Evolutionary conservation across 1,284 basidiomycete species (phyloP), one percentile per base, ranked within the genome.

Genomic region (Sporisorium reilianum): DNA sequence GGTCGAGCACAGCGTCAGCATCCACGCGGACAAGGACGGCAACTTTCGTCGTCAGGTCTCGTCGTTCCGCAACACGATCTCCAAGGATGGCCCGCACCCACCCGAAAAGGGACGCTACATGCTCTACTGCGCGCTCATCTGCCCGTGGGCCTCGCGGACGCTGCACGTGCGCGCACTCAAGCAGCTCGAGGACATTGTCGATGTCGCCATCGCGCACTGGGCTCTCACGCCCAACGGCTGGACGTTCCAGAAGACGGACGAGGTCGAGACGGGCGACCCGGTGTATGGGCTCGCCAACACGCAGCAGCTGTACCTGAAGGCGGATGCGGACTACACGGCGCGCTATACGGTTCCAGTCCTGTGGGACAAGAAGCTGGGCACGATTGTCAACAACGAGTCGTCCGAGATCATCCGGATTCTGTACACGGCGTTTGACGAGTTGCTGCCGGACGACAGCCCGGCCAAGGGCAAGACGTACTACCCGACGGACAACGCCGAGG

Each of bases 131-230:
- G 59, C 64, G 3, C 54, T 58, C 40, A 77, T 80, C 63, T 86
- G 87, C 67, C 88, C 95, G 3, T 97, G 95, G 95, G 95, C 95
- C 0, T 93, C 93, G 49, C 89, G 95, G 72, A 89, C 94, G 1
- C 87, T 97, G 57, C 97, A 97, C 80, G 88, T 91, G 2, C 89
- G 95, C 72, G 90, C 93, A 84, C 88, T 98, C 78, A 97, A 97
- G 85, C 94, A 95, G 1, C 88, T 98, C 26, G 92, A 97, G 67
- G 88, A 93, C 92, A 77, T 86, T 90, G 26, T 49, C 48, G 75
- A 48, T 20, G 44, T 54, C 45, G 42, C 40, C 25, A n/a, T 76
- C 61, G 94, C 96, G 32, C 94, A 94, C 64, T 93, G 94, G 1
- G 89, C 88, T 77, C 91, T 96, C 90, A 92, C 92, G 49, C 84